Percentiles rank a stretch among this genome's conserved stretches.
Conservation (phyloP, 2,329 filamentous ascomycete genomes). For the Colletotrichum agaves region DNA sequence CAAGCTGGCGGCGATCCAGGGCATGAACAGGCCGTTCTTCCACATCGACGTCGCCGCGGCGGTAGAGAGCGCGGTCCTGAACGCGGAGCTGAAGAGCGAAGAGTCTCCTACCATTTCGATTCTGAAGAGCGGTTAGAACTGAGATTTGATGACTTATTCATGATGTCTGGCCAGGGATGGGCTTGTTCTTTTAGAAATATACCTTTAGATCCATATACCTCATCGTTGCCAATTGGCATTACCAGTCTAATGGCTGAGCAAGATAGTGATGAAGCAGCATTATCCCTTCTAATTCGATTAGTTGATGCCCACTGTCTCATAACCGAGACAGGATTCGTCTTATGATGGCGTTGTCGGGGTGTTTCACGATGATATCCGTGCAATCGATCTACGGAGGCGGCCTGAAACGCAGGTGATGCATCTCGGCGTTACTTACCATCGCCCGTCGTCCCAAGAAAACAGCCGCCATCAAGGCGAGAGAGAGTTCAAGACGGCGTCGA, state of each 20-base stretch:
- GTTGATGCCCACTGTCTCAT: too few relatives aligned
- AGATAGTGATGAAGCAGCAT: background rate
- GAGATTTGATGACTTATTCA: constrained; percentile 3
- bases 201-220: constrained; percentile 22
- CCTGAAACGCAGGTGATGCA: constrained; percentile 33
- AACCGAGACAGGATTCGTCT: background rate
- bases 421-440: constrained; percentile 14
- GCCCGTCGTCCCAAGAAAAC: constrained; percentile 1
- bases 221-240: background rate
- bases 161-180: background rate
- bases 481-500: background rate
- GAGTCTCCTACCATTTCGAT: constrained; percentile 27
- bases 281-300: constrained; percentile 10
- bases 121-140: constrained; percentile 32
- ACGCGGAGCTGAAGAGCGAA: constrained; percentile 42
- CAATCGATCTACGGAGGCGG: background rate
- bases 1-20: constrained; percentile 52
- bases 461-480: background rate
- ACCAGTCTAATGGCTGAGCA: background rate
- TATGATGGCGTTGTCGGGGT: background rate
- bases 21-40: constrained; percentile 63
- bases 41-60: constrained; percentile 63
- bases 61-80: constrained; percentile 55
- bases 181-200: background rate
- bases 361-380: constrained; percentile 21